Evolutionary conservation across 1,284 basidiomycete genomes (phyloP), one percentile per base, ranked within the genome.

Genomic region (Earliella scabrosa): DNA sequence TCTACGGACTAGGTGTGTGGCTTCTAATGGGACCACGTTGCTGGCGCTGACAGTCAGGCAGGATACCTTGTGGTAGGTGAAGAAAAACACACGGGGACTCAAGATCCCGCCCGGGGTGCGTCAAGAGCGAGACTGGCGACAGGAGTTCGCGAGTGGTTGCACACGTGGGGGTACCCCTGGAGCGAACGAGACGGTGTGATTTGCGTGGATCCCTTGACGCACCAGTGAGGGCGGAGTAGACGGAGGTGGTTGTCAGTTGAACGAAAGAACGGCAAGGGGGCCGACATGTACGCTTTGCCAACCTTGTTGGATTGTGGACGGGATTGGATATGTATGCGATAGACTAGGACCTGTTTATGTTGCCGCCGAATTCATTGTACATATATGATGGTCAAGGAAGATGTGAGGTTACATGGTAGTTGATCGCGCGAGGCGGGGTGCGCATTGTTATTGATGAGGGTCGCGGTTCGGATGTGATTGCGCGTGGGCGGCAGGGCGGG

Each of bases 81-180:
- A 72, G 95, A 96, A 71, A 96, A 95, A 73, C 97, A 98, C 71
- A 95, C 93, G 1, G 95, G 93, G 2, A 90, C 86, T 27, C 92
- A 95, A 68, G 93, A 95, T 68, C 77, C 83, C 14, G 82, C 80
- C 13, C 83, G 93, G 46, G 92, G 95, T 34, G 85, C 92, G 2
- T 92, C 91, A 29, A 88, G 93, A 58, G 82, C 85, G 16, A 87
- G 95, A 11, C 80, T 98, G 11, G 91, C 88, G 3, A 83, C 88
- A 2, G 92, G 91, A 16, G 87, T 98, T 39, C 88, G 92, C 63
- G 92, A 94, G 69, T 97, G 91, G 85, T 75, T 98, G 45, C 89
- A 92, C 65, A 86, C 90, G 51, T 98, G 94, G 92, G 92, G 91
- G 46, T 97, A 96, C 74, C 92, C 96, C n/a, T 97, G 94, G 92